A percentile compares a stretch with the other conserved stretches of the same genome.
Evolutionary conservation across 768 basidiomycete genomes (phyloP).

Genomic region (Calocybe indica): DNA sequence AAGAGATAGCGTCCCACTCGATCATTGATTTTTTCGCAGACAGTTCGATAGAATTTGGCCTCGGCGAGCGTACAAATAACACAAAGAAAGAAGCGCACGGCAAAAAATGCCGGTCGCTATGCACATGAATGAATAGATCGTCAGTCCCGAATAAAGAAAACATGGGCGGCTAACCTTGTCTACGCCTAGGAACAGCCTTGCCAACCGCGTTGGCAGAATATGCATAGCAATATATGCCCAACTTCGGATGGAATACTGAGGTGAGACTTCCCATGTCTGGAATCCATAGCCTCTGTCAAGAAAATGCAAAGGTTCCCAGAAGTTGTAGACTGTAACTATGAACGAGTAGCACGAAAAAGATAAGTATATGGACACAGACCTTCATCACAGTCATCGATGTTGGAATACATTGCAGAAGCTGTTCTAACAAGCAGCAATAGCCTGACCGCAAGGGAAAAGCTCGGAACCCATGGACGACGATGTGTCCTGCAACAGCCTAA

Average conservation of each 20-base stretch:
- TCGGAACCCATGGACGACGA: slow-evolving; percentile 79
- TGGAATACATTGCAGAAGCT: slow-evolving; percentile 88
- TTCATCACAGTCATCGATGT: slow-evolving; percentile 96
- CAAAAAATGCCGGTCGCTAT: slow-evolving; percentile 86
- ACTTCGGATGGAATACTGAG: slow-evolving; percentile 85
- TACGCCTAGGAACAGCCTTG: slow-evolving; percentile 43
- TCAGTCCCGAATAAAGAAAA: not conserved
- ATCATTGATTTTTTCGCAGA: slow-evolving; percentile 79
- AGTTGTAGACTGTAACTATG: slow-evolving; percentile 78
- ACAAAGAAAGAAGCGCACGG: slow-evolving; percentile 75
- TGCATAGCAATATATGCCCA: slow-evolving; percentile 92
- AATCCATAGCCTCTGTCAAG: slow-evolving; percentile 82
- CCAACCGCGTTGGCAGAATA: slow-evolving; percentile 56
- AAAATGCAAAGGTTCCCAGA: slow-evolving; percentile 98
- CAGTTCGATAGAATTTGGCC: slow-evolving; percentile 74
- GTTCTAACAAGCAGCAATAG: slow-evolving; percentile 78
- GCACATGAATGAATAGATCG: slow-evolving; percentile 10
- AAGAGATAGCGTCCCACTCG: slow-evolving; percentile 91
- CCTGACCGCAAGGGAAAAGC: slow-evolving; percentile 78
- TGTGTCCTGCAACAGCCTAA: slow-evolving; percentile 41
- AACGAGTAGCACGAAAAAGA: not conserved
- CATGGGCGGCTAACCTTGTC: slow-evolving; percentile 55
- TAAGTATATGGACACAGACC: slow-evolving; percentile 36
- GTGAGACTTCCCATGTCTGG: slow-evolving; percentile 97
- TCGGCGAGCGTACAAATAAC: slow-evolving; percentile 72